A percentile compares a stretch with the other conserved stretches of the same genome.
Evolutionary conservation across 805 yeast genomes (phyloP).

Genomic region (Scheffersomyces amazonensis): DNA sequence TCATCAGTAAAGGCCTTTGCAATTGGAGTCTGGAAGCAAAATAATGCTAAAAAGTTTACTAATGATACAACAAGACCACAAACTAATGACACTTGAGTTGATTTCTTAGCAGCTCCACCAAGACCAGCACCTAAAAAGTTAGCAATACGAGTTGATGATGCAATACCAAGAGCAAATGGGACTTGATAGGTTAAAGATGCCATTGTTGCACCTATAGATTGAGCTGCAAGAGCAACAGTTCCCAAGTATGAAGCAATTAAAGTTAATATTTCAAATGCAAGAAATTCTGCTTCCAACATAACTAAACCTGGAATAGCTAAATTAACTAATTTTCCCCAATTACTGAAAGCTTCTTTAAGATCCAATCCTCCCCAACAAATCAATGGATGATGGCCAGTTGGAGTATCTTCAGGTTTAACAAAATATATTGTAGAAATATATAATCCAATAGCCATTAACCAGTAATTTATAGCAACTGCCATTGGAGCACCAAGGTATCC

Average conservation of each 20-base stretch:
- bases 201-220: constrained; percentile 43
- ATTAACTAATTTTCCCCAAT: constrained; percentile 43
- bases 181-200: constrained; percentile 54
- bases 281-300: constrained; percentile 60
- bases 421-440: constrained; percentile 32
- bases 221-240: constrained; percentile 52
- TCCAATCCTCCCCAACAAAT: constrained; percentile 47
- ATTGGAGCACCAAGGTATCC: constrained; percentile 60
- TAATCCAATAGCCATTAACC: constrained; percentile 52
- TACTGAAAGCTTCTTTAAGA: constrained; percentile 36
- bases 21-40: constrained; percentile 28
- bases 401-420: constrained; percentile 38
- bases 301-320: constrained; percentile 55
- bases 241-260: constrained; percentile 55
- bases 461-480: constrained; percentile 56
- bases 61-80: constrained; percentile 35
- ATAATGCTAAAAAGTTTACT: constrained; percentile 29
- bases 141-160: constrained; percentile 56
- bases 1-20: constrained; percentile 58
- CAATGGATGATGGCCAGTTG: constrained; percentile 48
- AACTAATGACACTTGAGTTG: constrained; percentile 34
- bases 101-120: constrained; percentile 29
- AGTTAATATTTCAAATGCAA: constrained; percentile 57
- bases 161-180: constrained; percentile 58
- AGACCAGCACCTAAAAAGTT: constrained; percentile 52